Base-by-base conservation (phyloP, 2,329 filamentous ascomycete species). In the Colletotrichum sp. region DNA sequence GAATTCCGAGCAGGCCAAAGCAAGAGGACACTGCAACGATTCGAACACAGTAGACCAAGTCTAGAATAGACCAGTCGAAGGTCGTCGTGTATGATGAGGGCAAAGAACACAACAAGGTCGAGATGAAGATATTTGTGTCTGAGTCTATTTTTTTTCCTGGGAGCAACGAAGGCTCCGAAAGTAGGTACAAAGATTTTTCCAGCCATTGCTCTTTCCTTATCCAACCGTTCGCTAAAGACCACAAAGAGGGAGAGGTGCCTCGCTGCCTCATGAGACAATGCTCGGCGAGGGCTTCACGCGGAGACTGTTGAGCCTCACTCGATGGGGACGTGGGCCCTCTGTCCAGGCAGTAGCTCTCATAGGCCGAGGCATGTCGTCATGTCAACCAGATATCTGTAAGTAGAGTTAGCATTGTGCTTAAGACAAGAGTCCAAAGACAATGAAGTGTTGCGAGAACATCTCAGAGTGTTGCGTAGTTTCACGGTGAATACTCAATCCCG, bases 401-500 rank as follows among this genome's bases (percentile, higher is more conserved):
- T 3, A 6, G 11, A 11, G 64, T 76, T 65, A 76, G 71, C 25
- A 27, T 19, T 36, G 27, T 69, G 64, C 44, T 44, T 44, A 34
- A 15, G 9, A 3, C 3, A 36, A 19, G 30, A 3, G 48, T 13
- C 11, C 22, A 22, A 48, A 32, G 32, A 60, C 19, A 65, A 39
- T 34, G n/a, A 65, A 30, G 30, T n/a, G 5, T 27, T 27, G n/a
- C 34, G 39, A 32, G n/a, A 8, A 52, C n/a, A 32, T 25, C 57
- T 73, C 57, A 64, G 27, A 36, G 36, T 28, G n/a, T 67, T 67
- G 69, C 48, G 74, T 81, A 78, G 80, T 83, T 83, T 84, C 84
- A 85, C 79, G 61, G 79, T 79, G 73, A 72, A 79, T 27, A 66
- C 80, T 83, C 82, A 85, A 82, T 82, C 82, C 82, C 82, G 83